Conservation (phyloP, 179 eudicot genomes). For the Gypsophila paniculata region DNA sequence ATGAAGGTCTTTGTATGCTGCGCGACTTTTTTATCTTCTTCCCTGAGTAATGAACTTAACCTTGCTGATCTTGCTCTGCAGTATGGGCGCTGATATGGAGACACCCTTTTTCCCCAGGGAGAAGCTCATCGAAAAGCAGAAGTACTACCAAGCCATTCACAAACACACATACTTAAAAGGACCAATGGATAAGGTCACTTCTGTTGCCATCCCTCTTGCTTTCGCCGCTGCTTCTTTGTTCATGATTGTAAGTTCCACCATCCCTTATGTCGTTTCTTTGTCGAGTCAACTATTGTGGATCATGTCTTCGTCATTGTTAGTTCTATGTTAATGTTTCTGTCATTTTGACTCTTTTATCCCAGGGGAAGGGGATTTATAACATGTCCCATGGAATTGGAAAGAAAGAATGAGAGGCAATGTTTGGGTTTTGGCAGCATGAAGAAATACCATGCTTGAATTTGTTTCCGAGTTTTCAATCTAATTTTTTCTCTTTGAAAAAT, state of each 20-base stretch:
- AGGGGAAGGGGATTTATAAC: slow-evolving; percentile 73
- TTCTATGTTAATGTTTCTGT: background rate
- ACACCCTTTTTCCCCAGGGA: slow-evolving; percentile 69
- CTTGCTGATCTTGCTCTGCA: slow-evolving; percentile 24
- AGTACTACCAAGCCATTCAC: slow-evolving; percentile 53
- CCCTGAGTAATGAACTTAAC: background rate
- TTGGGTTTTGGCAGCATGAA: background rate
- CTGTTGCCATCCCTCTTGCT: slow-evolving; percentile 75
- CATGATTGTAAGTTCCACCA: slow-evolving; percentile 54
- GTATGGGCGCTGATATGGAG: slow-evolving; percentile 52
- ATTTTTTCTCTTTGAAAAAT: background rate
- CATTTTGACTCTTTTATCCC: slow-evolving; percentile 9
- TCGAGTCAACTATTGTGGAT: background rate
- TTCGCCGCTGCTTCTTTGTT: slow-evolving; percentile 44
- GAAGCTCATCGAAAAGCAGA: slow-evolving; percentile 74
- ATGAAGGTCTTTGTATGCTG: too few relatives aligned
- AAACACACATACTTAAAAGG: slow-evolving; percentile 75
- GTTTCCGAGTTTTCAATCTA: slow-evolving; percentile 6
- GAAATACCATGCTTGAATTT: slow-evolving; percentile 8
- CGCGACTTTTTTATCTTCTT: too few relatives aligned
- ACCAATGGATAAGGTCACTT: slow-evolving; percentile 61
- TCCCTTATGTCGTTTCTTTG: background rate
- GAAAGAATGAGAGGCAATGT: slow-evolving; percentile 53
- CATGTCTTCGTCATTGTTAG: background rate
- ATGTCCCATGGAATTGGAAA: slow-evolving; percentile 89